A percentile compares a stretch with the other conserved stretches of the same genome.
Evolutionary conservation across 2,329 filamentous ascomycete genomes (phyloP).

Genomic region (Ophiognomonia clavigignenti-juglandacearum): DNA sequence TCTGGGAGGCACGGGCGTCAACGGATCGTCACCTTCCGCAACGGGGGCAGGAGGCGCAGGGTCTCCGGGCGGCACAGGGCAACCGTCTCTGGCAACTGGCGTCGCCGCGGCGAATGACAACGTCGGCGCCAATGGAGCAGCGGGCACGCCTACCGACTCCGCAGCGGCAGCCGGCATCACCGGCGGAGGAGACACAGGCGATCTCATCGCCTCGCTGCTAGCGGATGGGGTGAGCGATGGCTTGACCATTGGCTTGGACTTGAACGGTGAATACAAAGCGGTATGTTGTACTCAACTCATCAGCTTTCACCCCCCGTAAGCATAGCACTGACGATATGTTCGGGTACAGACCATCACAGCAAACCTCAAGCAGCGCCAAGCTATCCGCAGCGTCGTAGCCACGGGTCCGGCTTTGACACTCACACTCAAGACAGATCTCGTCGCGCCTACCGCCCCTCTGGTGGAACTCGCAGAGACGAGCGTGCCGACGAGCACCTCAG

Average conservation of each 20-base stretch:
- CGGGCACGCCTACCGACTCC: background rate
- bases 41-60: background rate
- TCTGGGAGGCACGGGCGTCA: background rate
- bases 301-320: background rate
- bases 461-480: background rate
- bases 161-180: constrained; percentile 2
- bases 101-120: no score
- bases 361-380: constrained; percentile 3
- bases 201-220: no score
- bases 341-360: constrained; percentile 12
- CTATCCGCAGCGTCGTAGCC: constrained; percentile 5
- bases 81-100: no score
- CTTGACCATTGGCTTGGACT: constrained; percentile 8
- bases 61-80: background rate
- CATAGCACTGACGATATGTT: background rate
- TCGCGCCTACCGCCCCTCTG: background rate
- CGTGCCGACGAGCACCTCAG: background rate
- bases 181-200: background rate
- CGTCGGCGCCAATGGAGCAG: background rate
- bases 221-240: no score
- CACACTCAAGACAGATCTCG: constrained; percentile 1
- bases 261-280: constrained; percentile 11
- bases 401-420: constrained; percentile 3
- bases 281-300: background rate
- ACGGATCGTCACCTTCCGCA: background rate